Conservation (phyloP, 2,329 filamentous ascomycete species). For the Aspergillus arachidicola region DNA sequence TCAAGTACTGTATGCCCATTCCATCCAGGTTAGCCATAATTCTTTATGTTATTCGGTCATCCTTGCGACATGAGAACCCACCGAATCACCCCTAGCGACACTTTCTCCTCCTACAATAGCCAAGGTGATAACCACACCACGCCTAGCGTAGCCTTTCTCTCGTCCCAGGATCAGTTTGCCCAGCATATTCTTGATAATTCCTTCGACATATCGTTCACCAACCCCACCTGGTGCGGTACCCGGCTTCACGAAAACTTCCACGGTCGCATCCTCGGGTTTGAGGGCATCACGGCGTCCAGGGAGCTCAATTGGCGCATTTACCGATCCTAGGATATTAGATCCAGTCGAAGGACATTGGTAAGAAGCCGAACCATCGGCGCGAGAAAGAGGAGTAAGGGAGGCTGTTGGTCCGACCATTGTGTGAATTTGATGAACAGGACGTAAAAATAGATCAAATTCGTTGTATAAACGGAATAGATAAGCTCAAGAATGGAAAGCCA, state of each 20-base stretch:
- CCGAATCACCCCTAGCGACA: constrained; percentile 41
- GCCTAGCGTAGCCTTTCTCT: constrained; percentile 44
- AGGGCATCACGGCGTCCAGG: constrained; percentile 75
- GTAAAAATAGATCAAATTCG: background rate
- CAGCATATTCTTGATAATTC: constrained; percentile 41
- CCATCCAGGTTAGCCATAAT: constrained; percentile 13
- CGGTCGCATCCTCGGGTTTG: constrained; percentile 82
- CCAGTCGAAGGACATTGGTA: constrained; percentile 54
- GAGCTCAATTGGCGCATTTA: constrained; percentile 92
- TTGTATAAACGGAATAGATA: background rate
- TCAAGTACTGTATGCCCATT: constrained; percentile 63
- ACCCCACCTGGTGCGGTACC: constrained; percentile 83
- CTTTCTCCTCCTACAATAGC: constrained; percentile 41
- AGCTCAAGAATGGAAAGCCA: background rate
- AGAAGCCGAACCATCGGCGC: constrained; percentile 44
- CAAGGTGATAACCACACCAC: constrained; percentile 47
- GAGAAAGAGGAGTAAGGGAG: constrained; percentile 36
- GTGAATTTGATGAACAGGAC: background rate
- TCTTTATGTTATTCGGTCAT: background rate
- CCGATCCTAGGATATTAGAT: constrained; percentile 79
- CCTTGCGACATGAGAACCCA: constrained; percentile 25
- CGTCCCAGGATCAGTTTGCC: constrained; percentile 45
- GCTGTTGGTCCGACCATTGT: constrained; percentile 41
- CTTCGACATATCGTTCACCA: constrained; percentile 80
- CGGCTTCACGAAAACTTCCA: constrained; percentile 89